Base-by-base conservation (phyloP, 2,329 filamentous ascomycete genomes). In the Aspergillus calidoustus region DNA sequence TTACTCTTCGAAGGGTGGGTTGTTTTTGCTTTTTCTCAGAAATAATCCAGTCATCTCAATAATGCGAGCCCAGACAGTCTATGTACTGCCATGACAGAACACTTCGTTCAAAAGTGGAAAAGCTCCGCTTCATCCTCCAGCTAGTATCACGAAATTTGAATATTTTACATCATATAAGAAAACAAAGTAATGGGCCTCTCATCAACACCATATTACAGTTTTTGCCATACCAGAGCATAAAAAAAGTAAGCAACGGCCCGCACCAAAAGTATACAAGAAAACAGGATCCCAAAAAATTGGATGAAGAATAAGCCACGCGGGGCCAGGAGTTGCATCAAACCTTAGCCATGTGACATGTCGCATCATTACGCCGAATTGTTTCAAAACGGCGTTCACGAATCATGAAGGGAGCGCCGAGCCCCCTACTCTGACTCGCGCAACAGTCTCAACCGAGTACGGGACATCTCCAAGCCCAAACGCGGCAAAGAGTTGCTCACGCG, bases 391-490 rank as follows among this genome's bases (percentile, higher is more conserved):
- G 25, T 28, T 28, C 25, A 28, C 25, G 25, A 28, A 28, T 28
- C 25, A 28, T 30, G 13, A n/a, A 28, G 19, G 19, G 7, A 46
- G 49, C 41, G 11, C 25, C 60, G 55, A 67, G 43, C 49, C 62
- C 4, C 19, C 38, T 47, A 71, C 68, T 25, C 61, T 67, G 52
- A 76, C 66, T 71, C 73, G 73, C 31, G 71, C 61, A 13, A 76
- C 68, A 19, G 63, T 67, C 4, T 66, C 66, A n/a, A 71, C 65
- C 7, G 69, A 58, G 7, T 69, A 67, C 7, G 68, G 55, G 13
- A 63, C 60, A 52, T 71, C 70, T n/a, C 69, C 71, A 31, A 70
- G 64, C 7, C 75, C 72, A 53, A 78, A 62, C 15, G 74, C 73
- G 50, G 67, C 66, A 54, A 74, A 77, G 54, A 69, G 71, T 31